Conservation (phyloP, 208 protist species). For the Wallacemonas sp. region DNA sequence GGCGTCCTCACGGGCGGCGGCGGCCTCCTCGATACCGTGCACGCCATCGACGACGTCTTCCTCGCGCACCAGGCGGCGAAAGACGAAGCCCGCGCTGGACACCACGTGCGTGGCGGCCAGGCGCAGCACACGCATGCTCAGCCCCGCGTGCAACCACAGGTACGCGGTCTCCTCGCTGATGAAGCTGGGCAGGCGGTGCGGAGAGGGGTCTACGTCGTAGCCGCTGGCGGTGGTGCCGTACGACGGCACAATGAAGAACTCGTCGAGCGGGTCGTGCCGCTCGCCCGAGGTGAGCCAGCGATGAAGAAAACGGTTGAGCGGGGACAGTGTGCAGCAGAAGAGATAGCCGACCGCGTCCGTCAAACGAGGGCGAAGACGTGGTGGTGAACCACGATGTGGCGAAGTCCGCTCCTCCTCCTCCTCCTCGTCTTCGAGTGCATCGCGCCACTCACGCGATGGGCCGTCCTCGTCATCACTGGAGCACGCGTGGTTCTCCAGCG, state of each 20-base stretch:
- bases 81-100: conserved; percentile 28
- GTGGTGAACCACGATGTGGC: too few relatives aligned
- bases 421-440: neutral
- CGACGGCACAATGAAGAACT: conserved; percentile 87
- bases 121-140: conserved; percentile 74
- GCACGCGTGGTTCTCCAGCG: conserved; percentile 5
- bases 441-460: too few relatives aligned
- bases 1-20: conserved; percentile 18
- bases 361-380: too few relatives aligned
- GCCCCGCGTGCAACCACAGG: conserved; percentile 59
- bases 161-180: conserved; percentile 53
- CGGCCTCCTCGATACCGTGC: conserved; percentile 20
- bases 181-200: conserved; percentile 73
- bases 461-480: neutral
- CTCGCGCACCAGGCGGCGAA: neutral
- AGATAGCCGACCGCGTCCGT: conserved; percentile 57
- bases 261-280: conserved; percentile 68
- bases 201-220: conserved; percentile 61
- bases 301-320: conserved; percentile 64
- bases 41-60: conserved; percentile 3
- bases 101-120: conserved; percentile 58
- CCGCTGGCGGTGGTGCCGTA: conserved; percentile 57
- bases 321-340: conserved; percentile 48
- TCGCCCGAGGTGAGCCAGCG: conserved; percentile 66
- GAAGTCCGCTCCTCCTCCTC: neutral